Base-by-base conservation (phyloP, 2,329 filamentous ascomycete species). In the Colletotrichum agaves region DNA sequence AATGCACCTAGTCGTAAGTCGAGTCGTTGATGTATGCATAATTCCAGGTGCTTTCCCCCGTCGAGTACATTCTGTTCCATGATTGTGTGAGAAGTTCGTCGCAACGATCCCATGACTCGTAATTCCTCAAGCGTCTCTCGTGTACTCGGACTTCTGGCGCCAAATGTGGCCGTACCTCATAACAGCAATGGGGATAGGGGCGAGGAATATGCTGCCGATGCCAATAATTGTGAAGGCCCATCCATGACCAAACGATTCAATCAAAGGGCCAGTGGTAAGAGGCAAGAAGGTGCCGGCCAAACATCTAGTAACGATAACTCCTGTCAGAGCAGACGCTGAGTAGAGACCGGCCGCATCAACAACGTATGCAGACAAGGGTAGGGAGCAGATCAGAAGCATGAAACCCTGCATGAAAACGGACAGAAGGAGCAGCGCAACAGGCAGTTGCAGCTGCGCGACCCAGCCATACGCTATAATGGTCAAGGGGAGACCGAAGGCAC, bases 271-370 rank as follows among this genome's bases (percentile, higher is more conserved):
- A 1, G 83, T 80, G 0, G 80, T 75, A 49, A 90, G 77, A 0
- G 88, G 88, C 33, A 90, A 70, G 46, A 90, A 85, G 0, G 87
- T 88, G 3, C 86, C 83, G 75, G 84, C 81, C 0, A 90, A 75
- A 66, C 85, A 88, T 41, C 86, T 78, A 1, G 80, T 80, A 1
- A 88, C 84, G 63, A 89, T 86, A 5, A 88, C 73, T 0, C 83
- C 85, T 0, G 86, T 88, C 78, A 88, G 81, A 2, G 86, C 86
- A 11, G 84, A 87, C 0, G 87, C 87, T 1, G 85, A 83, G 71
- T 86, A 88, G 5, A 85, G 66, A 0, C 85, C 85, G 64, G 84
- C 87, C 0, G 86, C 84, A 67, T 89, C 87, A 2, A 88, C 86
- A 0, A 88, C 80, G 69, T 88, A 89, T 0, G 85, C 81, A 63